Conservation (phyloP, 768 basidiomycete species). For the Crucibulum laeve region DNA sequence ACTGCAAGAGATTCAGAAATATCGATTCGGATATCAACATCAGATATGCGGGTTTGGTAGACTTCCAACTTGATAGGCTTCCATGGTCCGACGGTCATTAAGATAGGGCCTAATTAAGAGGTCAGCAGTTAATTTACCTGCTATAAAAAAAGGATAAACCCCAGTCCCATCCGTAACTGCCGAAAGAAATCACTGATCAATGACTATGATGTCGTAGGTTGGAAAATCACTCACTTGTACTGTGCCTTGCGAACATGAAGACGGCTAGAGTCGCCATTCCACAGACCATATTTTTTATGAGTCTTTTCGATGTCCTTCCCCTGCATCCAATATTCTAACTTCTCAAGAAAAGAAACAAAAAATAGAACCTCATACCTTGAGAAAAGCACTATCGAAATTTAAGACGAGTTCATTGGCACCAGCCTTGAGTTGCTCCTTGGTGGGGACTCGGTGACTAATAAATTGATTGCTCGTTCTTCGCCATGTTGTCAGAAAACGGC, state of each 20-base stretch:
- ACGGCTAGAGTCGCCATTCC: slow-evolving; percentile 92
- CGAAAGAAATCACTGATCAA: neutral
- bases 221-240: slow-evolving; percentile 60
- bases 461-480: slow-evolving; percentile 86
- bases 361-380: slow-evolving; percentile 38
- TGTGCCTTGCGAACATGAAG: slow-evolving; percentile 92
- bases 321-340: slow-evolving; percentile 22
- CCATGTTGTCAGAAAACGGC: neutral
- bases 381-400: slow-evolving; percentile 71
- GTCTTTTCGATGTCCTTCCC: slow-evolving; percentile 71
- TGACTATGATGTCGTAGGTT: neutral
- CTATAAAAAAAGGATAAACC: slow-evolving; percentile 29
- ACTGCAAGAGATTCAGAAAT: slow-evolving; percentile 56
- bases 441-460: slow-evolving; percentile 60
- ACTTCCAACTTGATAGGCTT: slow-evolving; percentile 69
- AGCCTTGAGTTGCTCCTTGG: slow-evolving; percentile 46
- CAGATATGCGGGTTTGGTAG: slow-evolving; percentile 60
- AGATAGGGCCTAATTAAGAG: slow-evolving; percentile 55
- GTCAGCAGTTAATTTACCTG: neutral
- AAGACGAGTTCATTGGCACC: slow-evolving; percentile 67
- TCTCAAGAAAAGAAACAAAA: neutral
- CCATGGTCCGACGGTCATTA: slow-evolving; percentile 91
- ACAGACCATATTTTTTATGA: slow-evolving; percentile 56
- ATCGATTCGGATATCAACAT: slow-evolving; percentile 56
- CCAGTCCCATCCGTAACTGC: slow-evolving; percentile 91